Evolutionary conservation across 2,329 filamentous ascomycete genomes (phyloP), one percentile per base, ranked within the genome.

Genomic region (Sporothrix inflata): DNA sequence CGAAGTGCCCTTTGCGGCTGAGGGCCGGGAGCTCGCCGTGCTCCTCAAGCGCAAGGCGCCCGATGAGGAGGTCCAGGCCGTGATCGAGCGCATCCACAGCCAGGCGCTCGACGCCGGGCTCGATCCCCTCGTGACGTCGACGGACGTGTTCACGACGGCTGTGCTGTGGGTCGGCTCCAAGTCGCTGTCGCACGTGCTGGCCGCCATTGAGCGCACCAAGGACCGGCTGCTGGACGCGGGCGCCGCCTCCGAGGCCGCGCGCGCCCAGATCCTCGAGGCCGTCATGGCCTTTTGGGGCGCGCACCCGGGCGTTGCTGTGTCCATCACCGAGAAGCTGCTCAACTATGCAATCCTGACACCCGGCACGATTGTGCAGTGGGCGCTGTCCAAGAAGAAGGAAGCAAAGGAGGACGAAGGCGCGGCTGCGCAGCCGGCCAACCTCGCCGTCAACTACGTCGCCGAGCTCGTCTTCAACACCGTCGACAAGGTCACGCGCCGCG

Each of bases 301-400:
- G 42, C 95, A 99, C 78, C 94, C 95, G 0, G 96, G 96, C 73
- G 91, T 97, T 57, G 96, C 94, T 3, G 89, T 98, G 76, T 93
- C 92, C 77, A 97, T 99, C 77, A 88, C 98, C 73, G 95, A 98
- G 84, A 98, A 98, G 82, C 88, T 99, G 5, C 90, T 99, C 77
- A 99, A 98, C 83, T 99, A 98, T 83, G 94, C 93, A 16, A 97
- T 99, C 77, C 86, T 99, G 47, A 94, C 92, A 9, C 96, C 96
- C 0, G 85, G 90, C 72, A 91, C 91, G 19, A 94, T 99, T 38
- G 88, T 98, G 65, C 91, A 97, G 78, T 99, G 96, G 96, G 93
- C 93, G 0, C 86, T 99, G 51, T 5, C 40, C n/a, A 42, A 63
- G 30, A 40, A 34, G 55, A 42, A 65, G 21, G 2, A 45, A 34